Conservation (phyloP, 2,329 filamentous ascomycete species). For the Fusarium sp. region DNA sequence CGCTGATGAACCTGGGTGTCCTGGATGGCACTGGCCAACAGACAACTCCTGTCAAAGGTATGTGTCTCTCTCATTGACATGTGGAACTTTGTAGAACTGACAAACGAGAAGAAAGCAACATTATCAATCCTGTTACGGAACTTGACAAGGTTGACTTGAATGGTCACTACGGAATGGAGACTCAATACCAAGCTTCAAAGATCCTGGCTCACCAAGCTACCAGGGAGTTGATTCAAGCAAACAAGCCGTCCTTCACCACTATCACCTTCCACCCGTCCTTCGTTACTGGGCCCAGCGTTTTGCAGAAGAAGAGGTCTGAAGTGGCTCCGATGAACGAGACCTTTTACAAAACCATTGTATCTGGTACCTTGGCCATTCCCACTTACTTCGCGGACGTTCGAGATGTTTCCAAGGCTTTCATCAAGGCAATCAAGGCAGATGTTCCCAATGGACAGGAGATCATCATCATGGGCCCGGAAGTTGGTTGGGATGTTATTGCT, state of each 20-base stretch:
- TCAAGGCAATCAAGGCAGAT: not conserved
- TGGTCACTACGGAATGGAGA: not conserved
- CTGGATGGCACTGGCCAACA: not conserved
- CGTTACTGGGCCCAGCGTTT: too few relatives aligned
- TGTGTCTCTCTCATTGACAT: not conserved
- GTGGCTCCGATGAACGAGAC: not conserved
- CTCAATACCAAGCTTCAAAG: not conserved
- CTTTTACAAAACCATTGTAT: not conserved
- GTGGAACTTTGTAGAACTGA: not conserved
- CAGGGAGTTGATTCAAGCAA: not conserved
- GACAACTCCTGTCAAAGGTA: not conserved
- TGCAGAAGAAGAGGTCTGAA: slow-evolving; percentile 2
- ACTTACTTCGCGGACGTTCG: not conserved
- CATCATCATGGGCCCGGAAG: not conserved
- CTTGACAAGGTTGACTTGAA: not conserved
- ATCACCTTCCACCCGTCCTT: not conserved
- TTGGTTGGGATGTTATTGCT: slow-evolving; percentile 30
- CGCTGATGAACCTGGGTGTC: not conserved
- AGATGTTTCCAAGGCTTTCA: not conserved
- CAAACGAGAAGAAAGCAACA: not conserved
- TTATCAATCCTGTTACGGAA: not conserved
- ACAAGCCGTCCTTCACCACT: not conserved
- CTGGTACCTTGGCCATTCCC: not conserved
- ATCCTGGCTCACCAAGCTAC: not conserved
- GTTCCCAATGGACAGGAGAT: slow-evolving; percentile 1